Evolutionary conservation across 345 rosid species (phyloP), one percentile per base, ranked within the genome.

Genomic region (Ceriops zippeliana): DNA sequence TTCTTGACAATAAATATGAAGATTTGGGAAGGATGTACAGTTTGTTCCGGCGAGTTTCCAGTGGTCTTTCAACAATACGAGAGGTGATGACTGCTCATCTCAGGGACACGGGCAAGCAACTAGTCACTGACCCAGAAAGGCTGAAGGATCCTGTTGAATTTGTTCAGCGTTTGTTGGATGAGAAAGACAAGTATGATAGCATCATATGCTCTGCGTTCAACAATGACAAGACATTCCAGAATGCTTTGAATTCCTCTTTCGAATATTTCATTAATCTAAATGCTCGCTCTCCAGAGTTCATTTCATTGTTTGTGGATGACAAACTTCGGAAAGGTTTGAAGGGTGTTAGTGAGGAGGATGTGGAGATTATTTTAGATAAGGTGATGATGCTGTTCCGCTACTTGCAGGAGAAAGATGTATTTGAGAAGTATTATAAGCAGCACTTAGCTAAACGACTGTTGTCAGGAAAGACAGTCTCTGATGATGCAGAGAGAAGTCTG

Each of bases 361-460:
- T 91, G 68, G 99, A 95, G 81, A 71, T 83, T 63, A 83, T 91
- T 65, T 97, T 95, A 27, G 99, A 95, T 78, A 95, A 95, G 82
- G 99, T 95, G 58, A 95, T 95, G 99, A 91, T 89, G 99, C 78
- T 95, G 69, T 95, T 95, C 87, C 96, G 99, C 26, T 95, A 95
- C 78, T 83, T 95, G 79, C 99, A 95, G 80, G 99, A 95, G 85
- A 95, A 95, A 73, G 99, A 95, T 75, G 93, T 95, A 5, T 95
- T 89, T 64, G 97, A 95, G 68, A 95, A 95, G 89, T 95, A 95
- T 75, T 95, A 95, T 76, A 95, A 95, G 56, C 99, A 95, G 85
- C 99, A 95, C 75, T 82, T 91, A 81, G 96, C 99, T 49, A 95
- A 91, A 85, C 85, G 99, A 79, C 91, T 95, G 64, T 75, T 95